phyloP scores from a whole-genome alignment of 345 rosid species.

The Acer saccharum region DNA sequence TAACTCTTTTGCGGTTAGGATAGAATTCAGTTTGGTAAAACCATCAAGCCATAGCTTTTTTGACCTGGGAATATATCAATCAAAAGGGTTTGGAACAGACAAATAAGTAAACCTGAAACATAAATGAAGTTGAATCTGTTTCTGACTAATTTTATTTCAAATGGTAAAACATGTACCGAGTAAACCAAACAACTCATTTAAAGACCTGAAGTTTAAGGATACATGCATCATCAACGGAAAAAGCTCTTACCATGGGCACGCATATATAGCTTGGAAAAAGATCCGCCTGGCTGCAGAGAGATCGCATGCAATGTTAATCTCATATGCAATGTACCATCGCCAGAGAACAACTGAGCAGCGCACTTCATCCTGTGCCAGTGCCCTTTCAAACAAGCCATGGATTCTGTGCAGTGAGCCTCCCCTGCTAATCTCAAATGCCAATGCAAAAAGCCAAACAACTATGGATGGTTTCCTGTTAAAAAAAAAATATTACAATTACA shows the following conservation, averaged over 20 bases:
- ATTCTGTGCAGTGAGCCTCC: conserved; percentile 74
- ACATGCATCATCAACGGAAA: neutral
- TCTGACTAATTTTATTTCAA: neutral
- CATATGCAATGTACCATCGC: conserved; percentile 89
- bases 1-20: conserved; percentile 73
- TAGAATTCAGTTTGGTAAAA: conserved; percentile 58
- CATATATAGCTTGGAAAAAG: conserved; percentile 90
- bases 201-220: neutral
- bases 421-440: conserved; percentile 74
- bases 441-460: conserved; percentile 71
- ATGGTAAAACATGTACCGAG: neutral
- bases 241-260: conserved; percentile 82
- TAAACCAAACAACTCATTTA: neutral
- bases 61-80: conserved; percentile 52
- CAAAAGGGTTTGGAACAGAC: neutral
- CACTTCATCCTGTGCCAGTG: conserved; percentile 61
- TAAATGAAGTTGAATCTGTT: neutral
- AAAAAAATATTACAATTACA: conserved; percentile 22
- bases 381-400: conserved; percentile 87
- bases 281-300: conserved; percentile 70
- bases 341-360: conserved; percentile 70
- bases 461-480: conserved; percentile 67
- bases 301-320: conserved; percentile 57
- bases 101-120: neutral
- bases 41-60: conserved; percentile 96